phyloP scores from a whole-genome alignment of 176 grass and related monocot genomes.

The Oryza officinalis region DNA sequence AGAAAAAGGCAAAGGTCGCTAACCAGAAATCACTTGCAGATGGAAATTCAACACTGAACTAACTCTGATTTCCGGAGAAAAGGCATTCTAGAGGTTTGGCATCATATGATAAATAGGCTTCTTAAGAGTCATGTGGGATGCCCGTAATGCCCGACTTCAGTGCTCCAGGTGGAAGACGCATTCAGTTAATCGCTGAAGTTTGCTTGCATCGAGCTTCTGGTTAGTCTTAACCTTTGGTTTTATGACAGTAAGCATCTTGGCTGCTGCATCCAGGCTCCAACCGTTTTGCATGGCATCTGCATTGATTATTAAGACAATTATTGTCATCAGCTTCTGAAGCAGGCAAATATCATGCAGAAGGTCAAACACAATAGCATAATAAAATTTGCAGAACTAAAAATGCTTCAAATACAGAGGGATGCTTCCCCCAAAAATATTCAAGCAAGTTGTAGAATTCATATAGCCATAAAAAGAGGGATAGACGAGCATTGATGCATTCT shows the following conservation, averaged over 20 bases:
- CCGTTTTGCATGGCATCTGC: constrained; percentile 64
- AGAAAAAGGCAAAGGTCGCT: not conserved
- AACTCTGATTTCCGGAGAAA: constrained; percentile 1
- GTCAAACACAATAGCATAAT: constrained; percentile 10
- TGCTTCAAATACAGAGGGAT: not conserved
- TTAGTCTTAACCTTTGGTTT: constrained; percentile 63
- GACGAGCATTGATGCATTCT: not conserved
- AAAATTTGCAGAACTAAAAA: not conserved
- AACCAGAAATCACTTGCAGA: not conserved
- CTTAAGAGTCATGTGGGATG: not conserved
- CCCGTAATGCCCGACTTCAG: constrained; percentile 26
- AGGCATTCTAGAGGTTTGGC: not conserved
- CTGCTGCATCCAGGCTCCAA: constrained; percentile 72
- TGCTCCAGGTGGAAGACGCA: constrained; percentile 96
- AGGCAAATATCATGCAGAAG: not conserved
- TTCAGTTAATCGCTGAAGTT: constrained; percentile 91
- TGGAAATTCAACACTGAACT: not conserved
- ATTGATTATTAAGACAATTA: not conserved
- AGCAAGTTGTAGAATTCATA: not conserved
- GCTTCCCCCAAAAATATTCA: not conserved
- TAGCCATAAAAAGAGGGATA: not conserved
- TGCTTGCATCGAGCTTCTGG: constrained; percentile 82
- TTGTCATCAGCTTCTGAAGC: not conserved
- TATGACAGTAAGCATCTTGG: constrained; percentile 67
- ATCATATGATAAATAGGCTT: not conserved